Base-by-base conservation (phyloP, 352 stramenopile genomes). In the Pythium aphanidermatum region DNA sequence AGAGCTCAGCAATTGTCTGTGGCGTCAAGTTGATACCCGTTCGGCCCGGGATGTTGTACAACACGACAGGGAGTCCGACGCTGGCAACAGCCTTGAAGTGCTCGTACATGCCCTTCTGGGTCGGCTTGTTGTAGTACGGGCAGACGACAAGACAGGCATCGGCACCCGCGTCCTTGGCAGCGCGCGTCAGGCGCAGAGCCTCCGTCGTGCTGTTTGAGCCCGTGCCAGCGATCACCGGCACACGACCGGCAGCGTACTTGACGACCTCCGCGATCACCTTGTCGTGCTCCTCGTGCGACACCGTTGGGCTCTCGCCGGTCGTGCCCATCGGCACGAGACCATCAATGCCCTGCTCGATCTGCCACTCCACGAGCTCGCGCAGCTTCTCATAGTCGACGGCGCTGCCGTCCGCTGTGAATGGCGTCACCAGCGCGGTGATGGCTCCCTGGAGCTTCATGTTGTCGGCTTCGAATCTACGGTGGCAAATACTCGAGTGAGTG, bases 91-190 rank as follows among this genome's bases (percentile, higher is more conserved):
- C 68, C 78, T 96, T 95, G 67, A 98, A 98, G 71, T 98, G 95
- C 28, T 93, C 72, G 46, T 97, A 92, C 37, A 99, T 61, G 12
- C 86, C 92, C 59, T 93, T 86, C 70, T 98, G 96, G 17, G 95
- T 97, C 29, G 96, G 96, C 77, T 99, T 99, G 70, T 99, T 97
- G 75, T 99, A 99, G 73, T 98, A 98, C 38, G 96, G 96, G 51
- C 93, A 98, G 4, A 98, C 95, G 25, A 98, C 79, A 2, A 99
- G 73, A 37, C 76, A 95, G 23, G 92, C 95, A 67, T 98, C 95
- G 39, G 83, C 92, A 13, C 96, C 96, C 17, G 83, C 74, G 45
- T 98, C 86, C 50, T 96, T 96, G 27, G 94, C 91, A 16, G 81
- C 78, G 26, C 75, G 67, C 17, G 86, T 96, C 46, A 94, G 44